These are phyloP conservation scores for Podospora pseudopauciseta DNA, from an alignment of 495 filamentous ascomycete genomes.

Conservation along the genomic window DNA sequence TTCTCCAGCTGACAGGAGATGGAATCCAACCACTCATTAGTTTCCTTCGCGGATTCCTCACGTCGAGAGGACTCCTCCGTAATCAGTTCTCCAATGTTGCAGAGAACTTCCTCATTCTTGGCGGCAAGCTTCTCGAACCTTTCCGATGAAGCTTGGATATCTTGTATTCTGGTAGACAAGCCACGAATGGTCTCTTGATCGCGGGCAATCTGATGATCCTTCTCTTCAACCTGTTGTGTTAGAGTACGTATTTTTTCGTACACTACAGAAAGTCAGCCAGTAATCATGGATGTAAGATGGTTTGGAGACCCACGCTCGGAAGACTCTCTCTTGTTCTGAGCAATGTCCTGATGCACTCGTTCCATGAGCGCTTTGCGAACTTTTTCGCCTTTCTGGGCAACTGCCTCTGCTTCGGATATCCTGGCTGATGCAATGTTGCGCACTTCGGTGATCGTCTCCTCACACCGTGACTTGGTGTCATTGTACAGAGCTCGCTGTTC, in stretches of 20 bases:
- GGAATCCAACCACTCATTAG: slow-evolving; percentile 14
- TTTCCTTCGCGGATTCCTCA: neutral
- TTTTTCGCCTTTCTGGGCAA: slow-evolving; percentile 29
- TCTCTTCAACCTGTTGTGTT: slow-evolving; percentile 25
- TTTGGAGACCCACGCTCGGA: slow-evolving; percentile 27
- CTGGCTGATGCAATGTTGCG: slow-evolving; percentile 21
- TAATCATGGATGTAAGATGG: neutral
- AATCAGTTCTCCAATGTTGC: slow-evolving; percentile 23
- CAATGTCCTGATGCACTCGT: slow-evolving; percentile 28
- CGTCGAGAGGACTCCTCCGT: neutral
- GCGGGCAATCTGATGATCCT: slow-evolving; percentile 29
- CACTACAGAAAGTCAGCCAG: slow-evolving; percentile 20
- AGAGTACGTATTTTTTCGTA: slow-evolving; percentile 27
- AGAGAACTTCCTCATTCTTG: slow-evolving; percentile 34
- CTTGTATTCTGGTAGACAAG: slow-evolving; percentile 29
- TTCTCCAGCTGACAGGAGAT: slow-evolving; percentile 17
- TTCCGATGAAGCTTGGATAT: slow-evolving; percentile 26
- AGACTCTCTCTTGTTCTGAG: slow-evolving; percentile 27
- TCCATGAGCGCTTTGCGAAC: slow-evolving; percentile 33
- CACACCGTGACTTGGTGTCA: slow-evolving; percentile 29
- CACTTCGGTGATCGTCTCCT: slow-evolving; percentile 26
- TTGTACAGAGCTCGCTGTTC: slow-evolving; percentile 41
- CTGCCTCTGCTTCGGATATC: slow-evolving; percentile 24
- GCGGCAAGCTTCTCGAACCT: slow-evolving; percentile 27
- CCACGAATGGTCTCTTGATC: slow-evolving; percentile 25